Conservation (phyloP, 75 land plant species). For the Pinus taeda region DNA sequence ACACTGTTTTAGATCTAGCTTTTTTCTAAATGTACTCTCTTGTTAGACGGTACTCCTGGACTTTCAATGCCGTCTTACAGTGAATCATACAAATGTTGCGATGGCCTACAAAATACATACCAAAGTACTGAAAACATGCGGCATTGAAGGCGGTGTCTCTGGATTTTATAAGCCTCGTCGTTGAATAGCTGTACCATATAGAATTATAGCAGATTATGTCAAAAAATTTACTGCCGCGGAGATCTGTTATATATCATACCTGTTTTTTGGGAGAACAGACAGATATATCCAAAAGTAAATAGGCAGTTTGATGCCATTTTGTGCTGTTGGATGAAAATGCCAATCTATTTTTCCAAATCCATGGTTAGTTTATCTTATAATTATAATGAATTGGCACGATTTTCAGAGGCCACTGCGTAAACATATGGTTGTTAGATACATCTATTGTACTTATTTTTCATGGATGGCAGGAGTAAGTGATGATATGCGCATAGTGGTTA, state of each 20-base stretch:
- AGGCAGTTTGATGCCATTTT: constrained; percentile 12
- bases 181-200: constrained; percentile 1
- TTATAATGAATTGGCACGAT: too few relatives aligned
- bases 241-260: background rate
- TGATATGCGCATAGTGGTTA: too few relatives aligned
- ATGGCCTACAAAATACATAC: background rate
- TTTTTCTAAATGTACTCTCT: background rate
- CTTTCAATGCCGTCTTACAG: background rate
- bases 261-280: constrained; percentile 4
- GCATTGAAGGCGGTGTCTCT: constrained; percentile 2
- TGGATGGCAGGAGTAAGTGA: too few relatives aligned
- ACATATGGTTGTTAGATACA: too few relatives aligned
- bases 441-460: too few relatives aligned
- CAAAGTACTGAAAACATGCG: too few relatives aligned
- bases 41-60: too few relatives aligned
- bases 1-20: background rate
- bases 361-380: too few relatives aligned
- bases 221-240: background rate
- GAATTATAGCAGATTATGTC: background rate
- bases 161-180: background rate
- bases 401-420: too few relatives aligned
- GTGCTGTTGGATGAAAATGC: constrained; percentile 6
- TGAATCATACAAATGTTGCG: background rate
- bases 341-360: background rate
- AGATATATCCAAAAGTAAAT: constrained; percentile 7